These are phyloP conservation scores for Paspalum notatum DNA, from an alignment of 176 grass and related monocot genomes.

Conservation along the genomic window DNA sequence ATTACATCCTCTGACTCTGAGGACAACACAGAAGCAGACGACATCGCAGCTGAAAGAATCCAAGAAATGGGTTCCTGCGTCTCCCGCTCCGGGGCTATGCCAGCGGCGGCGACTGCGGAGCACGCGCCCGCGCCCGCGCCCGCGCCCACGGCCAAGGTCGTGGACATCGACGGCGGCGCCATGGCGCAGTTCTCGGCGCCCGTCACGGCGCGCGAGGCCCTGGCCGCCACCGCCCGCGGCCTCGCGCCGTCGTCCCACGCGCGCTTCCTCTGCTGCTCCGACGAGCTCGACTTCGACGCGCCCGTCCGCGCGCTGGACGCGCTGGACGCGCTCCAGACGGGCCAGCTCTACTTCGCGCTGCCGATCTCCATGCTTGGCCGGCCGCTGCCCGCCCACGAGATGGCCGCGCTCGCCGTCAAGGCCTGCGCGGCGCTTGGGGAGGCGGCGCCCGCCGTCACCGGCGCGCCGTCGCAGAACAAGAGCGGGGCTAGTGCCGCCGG, in stretches of 20 bases:
- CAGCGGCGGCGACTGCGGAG: not conserved
- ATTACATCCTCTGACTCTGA: too few species aligned
- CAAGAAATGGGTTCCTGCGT: constrained; percentile 59
- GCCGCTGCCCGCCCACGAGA: constrained; percentile 46
- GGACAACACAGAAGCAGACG: not conserved
- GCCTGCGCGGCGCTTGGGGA: constrained; percentile 42
- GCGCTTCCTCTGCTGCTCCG: constrained; percentile 68
- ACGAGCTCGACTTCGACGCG: constrained; percentile 61
- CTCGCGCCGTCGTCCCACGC: not conserved
- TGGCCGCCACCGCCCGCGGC: not conserved
- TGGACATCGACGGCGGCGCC: constrained; percentile 51
- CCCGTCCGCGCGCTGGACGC: constrained; percentile 39
- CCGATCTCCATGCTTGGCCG: constrained; percentile 41
- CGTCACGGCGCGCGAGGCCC: constrained; percentile 41
- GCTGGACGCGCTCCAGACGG: constrained; percentile 31
- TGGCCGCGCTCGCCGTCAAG: constrained; percentile 65
- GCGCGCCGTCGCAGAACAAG: not conserved
- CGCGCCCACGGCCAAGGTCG: constrained; percentile 49
- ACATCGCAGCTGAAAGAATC: not conserved
- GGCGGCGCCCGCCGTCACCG: not conserved
- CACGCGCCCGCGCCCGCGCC: too few species aligned
- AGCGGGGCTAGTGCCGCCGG: not conserved
- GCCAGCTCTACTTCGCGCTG: constrained; percentile 73
- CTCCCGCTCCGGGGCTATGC: constrained; percentile 18
- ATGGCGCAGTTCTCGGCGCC: constrained; percentile 47